Percentiles rank a stretch among this genome's conserved stretches.
These are phyloP conservation scores for Pyrenophora graminea DNA, from an alignment of 2,329 filamentous ascomycete species.

Conservation along the genomic window DNA sequence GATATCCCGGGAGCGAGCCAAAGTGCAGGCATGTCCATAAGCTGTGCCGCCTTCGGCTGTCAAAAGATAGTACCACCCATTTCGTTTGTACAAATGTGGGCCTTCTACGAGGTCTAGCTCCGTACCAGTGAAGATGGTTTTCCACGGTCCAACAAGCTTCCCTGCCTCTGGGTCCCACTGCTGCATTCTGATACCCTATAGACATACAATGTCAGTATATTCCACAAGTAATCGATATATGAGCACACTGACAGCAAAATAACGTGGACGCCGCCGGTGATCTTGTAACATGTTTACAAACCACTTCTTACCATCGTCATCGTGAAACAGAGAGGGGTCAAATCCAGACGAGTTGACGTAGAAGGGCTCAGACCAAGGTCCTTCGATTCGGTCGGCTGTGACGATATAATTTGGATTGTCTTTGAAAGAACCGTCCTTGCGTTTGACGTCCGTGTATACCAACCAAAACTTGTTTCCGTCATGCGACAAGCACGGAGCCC, in stretches of 20 bases:
- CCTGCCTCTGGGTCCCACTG: constrained; percentile 58
- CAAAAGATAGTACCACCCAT: constrained; percentile 44
- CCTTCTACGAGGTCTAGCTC: constrained; percentile 52
- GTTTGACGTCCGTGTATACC: constrained; percentile 69
- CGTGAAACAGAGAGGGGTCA: constrained; percentile 55
- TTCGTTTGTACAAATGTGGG: constrained; percentile 44
- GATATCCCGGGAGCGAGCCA: constrained; percentile 46
- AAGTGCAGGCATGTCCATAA: constrained; percentile 47
- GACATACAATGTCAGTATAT: background rate
- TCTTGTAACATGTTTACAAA: constrained; percentile 47
- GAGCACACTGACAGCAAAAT: constrained; percentile 52
- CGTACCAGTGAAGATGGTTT: constrained; percentile 59
- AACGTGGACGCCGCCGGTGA: constrained; percentile 37
- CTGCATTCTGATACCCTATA: constrained; percentile 58
- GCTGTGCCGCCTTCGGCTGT: constrained; percentile 48
- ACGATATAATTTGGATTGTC: constrained; percentile 69
- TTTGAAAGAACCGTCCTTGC: constrained; percentile 69
- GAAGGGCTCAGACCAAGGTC: constrained; percentile 65
- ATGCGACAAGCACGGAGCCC: constrained; percentile 67
- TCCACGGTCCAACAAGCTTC: constrained; percentile 60
- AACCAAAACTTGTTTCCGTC: constrained; percentile 66
- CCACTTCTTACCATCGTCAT: constrained; percentile 45
- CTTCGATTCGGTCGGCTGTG: constrained; percentile 54
- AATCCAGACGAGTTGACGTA: constrained; percentile 66
- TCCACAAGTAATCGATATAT: background rate